Evolutionary conservation across 1,139 yeast genomes (phyloP).

Genomic region (Taphrina betulina): DNA sequence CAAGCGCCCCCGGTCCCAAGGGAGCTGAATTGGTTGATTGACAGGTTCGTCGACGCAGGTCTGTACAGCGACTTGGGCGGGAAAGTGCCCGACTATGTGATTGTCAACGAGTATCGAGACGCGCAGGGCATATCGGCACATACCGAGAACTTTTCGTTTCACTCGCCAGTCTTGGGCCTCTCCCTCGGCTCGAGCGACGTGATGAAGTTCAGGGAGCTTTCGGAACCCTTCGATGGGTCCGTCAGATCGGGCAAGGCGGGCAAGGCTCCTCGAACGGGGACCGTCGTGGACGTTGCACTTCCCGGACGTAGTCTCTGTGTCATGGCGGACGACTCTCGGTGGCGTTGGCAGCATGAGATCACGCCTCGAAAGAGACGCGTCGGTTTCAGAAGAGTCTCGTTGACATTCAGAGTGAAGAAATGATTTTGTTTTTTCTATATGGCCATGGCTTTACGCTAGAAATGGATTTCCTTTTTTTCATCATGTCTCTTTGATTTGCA

Average conservation of each 20-base stretch:
- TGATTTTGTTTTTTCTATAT: too few relatives aligned
- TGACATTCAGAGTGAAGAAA: constrained; percentile 12
- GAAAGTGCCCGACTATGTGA: constrained; percentile 14
- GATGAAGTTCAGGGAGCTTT: constrained; percentile 10
- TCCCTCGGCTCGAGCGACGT: constrained; percentile 13
- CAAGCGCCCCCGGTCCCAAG: constrained; percentile 14
- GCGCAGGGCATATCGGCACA: constrained; percentile 19
- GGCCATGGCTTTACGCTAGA: too few relatives aligned
- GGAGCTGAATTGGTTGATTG: constrained; percentile 4
- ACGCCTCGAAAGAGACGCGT: constrained; percentile 1
- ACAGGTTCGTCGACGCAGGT: not conserved
- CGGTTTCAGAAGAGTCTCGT: constrained; percentile 10
- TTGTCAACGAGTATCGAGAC: constrained; percentile 14
- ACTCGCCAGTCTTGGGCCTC: constrained; percentile 12
- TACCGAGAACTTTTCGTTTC: constrained; percentile 23
- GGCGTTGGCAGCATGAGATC: constrained; percentile 20
- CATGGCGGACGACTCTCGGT: constrained; percentile 7
- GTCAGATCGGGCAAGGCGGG: constrained; percentile 14
- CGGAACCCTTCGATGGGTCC: constrained; percentile 6
- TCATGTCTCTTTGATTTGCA: not conserved
- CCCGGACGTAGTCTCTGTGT: constrained; percentile 19
- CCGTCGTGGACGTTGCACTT: constrained; percentile 1
- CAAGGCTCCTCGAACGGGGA: constrained; percentile 18
- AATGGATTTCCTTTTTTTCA: too few relatives aligned
- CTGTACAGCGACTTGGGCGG: constrained; percentile 3